Evolutionary conservation across 805 yeast genomes (phyloP), one percentile per base, ranked within the genome.

Genomic region (Kuraishia borneana): DNA sequence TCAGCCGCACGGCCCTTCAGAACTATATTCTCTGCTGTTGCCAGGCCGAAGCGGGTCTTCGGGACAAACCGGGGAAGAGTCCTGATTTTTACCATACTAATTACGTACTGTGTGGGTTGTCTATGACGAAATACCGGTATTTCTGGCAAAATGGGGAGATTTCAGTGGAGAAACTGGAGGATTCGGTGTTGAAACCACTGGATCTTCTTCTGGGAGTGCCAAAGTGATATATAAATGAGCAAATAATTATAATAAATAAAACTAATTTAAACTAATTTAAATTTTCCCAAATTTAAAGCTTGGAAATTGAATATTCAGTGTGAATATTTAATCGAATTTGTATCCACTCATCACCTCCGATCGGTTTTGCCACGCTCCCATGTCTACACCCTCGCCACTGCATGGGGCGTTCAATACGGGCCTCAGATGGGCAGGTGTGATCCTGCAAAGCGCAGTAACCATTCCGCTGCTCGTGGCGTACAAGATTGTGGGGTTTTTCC

Each of bases 1-100:
- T 79, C 39, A 64, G 76, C 38, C 68, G 87, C 39, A 60, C 65
- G 7, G 75, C 71, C 1, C 56, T 89, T 30, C 70, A 65, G 36
- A 65, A 70, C 33, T 92, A 83, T 50, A 71, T 84, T 3, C 53
- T 85, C 20, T 63, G 69, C 40, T 87, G 96, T 50, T 76, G 94
- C 40, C 98, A 92, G 55, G 48, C 46, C 1, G 47, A 47, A 2
- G 94, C 94, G 1, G 98, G 98, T 0, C 60, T 92, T 16, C 57
- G 78, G 31, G 99, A 92, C 52, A 92, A 92, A 53, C 97, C 97
- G 0, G 84, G 84, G 1, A 73, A 69, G 40, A 45, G 54, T 5
- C 76, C 92, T 0, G 99, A 92, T 52, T 80, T 78, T 38, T 92
- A 92, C 54, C 99, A 92, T 49, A 79, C 96, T 2, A 85, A 88